phyloP scores from a whole-genome alignment of 768 basidiomycete species.

The Boletales sp. region DNA sequence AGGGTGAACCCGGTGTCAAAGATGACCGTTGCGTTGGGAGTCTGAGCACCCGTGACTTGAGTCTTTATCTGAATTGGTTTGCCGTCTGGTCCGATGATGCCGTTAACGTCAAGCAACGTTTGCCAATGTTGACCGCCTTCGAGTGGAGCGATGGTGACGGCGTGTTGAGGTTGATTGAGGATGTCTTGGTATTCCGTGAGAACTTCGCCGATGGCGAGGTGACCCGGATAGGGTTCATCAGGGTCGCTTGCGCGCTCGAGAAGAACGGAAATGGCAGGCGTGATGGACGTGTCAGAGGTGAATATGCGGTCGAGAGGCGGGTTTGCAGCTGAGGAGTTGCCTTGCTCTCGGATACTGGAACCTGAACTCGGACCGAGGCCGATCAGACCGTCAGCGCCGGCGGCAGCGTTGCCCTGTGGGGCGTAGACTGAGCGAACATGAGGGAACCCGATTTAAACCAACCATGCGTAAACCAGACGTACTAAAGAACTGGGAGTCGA shows the following conservation, averaged over 20 bases:
- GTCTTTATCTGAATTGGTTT: slow-evolving; percentile 43
- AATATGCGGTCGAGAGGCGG: slow-evolving; percentile 66
- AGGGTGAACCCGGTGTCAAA: slow-evolving; percentile 71
- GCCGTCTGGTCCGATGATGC: slow-evolving; percentile 61
- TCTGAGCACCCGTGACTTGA: slow-evolving; percentile 40
- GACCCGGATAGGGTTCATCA: slow-evolving; percentile 49
- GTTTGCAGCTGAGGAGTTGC: slow-evolving; percentile 40
- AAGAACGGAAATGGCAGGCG: slow-evolving; percentile 61
- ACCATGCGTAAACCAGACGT: background rate
- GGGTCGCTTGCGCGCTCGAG: slow-evolving; percentile 60
- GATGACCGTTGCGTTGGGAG: slow-evolving; percentile 52
- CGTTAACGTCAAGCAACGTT: slow-evolving; percentile 56
- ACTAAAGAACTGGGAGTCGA: slow-evolving; percentile 38
- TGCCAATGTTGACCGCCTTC: slow-evolving; percentile 60
- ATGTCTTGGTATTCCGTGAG: slow-evolving; percentile 48
- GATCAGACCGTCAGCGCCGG: slow-evolving; percentile 34
- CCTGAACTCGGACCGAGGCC: slow-evolving; percentile 64
- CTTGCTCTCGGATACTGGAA: slow-evolving; percentile 41
- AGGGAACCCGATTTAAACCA: background rate
- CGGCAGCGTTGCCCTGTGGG: slow-evolving; percentile 4
- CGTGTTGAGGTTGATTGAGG: slow-evolving; percentile 46
- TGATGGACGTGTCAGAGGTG: slow-evolving; percentile 49
- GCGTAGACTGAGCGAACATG: slow-evolving; percentile 21
- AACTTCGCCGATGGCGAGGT: slow-evolving; percentile 60
- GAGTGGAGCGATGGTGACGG: slow-evolving; percentile 40